Evolutionary conservation across 441 rosid species (phyloP).

Genomic region (Euphorbia neoarborescens): DNA sequence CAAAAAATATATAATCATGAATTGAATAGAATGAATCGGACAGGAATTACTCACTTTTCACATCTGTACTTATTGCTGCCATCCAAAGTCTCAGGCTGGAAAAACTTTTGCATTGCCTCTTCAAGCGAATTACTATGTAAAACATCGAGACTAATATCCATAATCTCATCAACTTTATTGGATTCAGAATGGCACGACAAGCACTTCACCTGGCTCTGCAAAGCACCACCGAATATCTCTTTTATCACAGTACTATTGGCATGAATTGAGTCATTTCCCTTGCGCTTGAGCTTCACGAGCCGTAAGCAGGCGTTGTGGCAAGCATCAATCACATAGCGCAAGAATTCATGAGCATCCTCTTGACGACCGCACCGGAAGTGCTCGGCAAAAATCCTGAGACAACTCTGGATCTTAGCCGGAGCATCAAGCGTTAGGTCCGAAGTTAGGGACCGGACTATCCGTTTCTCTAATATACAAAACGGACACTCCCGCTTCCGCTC

Average conservation of each 20-base stretch:
- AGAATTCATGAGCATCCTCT: constrained; percentile 94
- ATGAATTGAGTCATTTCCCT: constrained; percentile 30
- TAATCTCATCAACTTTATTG: constrained; percentile 82
- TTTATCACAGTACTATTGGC: constrained; percentile 45
- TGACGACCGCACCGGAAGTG: constrained; percentile 70
- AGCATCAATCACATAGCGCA: constrained; percentile 83
- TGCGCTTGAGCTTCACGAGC: constrained; percentile 58
- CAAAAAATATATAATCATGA: not conserved
- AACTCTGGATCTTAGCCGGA: constrained; percentile 58
- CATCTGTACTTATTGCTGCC: constrained; percentile 88
- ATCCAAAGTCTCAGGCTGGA: constrained; percentile 81
- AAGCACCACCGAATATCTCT: constrained; percentile 85
- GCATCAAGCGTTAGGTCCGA: constrained; percentile 48
- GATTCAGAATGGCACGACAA: constrained; percentile 74
- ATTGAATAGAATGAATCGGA: not conserved
- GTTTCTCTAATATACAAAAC: constrained; percentile 72
- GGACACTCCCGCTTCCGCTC: constrained; percentile 71
- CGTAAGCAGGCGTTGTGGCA: constrained; percentile 85
- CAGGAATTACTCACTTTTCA: constrained; percentile 49
- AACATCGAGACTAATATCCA: constrained; percentile 89
- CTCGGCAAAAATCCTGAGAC: constrained; percentile 62
- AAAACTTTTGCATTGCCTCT: constrained; percentile 84
- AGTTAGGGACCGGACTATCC: constrained; percentile 65
- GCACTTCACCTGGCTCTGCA: constrained; percentile 96
- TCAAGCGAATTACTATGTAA: constrained; percentile 51